phyloP scores from a whole-genome alignment of 148 eudicot genomes.

The Chenopodium suecicum region DNA sequence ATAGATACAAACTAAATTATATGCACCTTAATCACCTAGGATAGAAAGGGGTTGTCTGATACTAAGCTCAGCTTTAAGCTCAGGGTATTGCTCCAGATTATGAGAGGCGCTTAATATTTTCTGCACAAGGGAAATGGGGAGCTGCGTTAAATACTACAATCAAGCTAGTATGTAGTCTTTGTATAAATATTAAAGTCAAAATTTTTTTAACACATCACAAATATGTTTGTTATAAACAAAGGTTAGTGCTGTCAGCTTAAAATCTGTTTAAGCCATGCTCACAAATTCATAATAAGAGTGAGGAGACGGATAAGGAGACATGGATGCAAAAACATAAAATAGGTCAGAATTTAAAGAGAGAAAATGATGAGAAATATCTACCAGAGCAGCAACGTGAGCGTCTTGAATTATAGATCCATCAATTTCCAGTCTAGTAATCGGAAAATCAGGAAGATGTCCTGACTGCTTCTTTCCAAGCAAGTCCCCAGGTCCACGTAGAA shows the following conservation, averaged over 20 bases:
- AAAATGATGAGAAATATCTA: slow-evolving; percentile 25
- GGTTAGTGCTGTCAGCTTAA: background rate
- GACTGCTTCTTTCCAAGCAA: slow-evolving; percentile 97
- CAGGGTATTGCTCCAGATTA: slow-evolving; percentile 69
- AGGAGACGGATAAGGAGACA: background rate
- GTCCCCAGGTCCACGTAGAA: slow-evolving; percentile 94
- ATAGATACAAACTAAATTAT: background rate
- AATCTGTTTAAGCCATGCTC: background rate
- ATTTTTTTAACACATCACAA: background rate
- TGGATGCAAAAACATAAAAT: background rate
- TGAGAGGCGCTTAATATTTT: slow-evolving; percentile 62
- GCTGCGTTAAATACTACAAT: background rate
- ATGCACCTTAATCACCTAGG: slow-evolving; percentile 64
- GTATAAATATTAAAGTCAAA: no score
- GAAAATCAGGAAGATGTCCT: slow-evolving; percentile 97
- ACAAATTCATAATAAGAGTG: background rate
- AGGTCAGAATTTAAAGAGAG: background rate
- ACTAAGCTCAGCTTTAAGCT: slow-evolving; percentile 91
- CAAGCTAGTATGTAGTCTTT: background rate
- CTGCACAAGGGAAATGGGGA: slow-evolving; percentile 41
- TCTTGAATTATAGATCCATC: slow-evolving; percentile 90
- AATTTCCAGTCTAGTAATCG: slow-evolving; percentile 79
- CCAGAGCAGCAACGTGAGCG: slow-evolving; percentile 92
- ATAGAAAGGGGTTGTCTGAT: slow-evolving; percentile 85
- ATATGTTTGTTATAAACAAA: background rate